Percentiles rank a stretch among this genome's conserved stretches.
Conservation (phyloP, 1,284 basidiomycete species). For the Trichosporon asahii region DNA sequence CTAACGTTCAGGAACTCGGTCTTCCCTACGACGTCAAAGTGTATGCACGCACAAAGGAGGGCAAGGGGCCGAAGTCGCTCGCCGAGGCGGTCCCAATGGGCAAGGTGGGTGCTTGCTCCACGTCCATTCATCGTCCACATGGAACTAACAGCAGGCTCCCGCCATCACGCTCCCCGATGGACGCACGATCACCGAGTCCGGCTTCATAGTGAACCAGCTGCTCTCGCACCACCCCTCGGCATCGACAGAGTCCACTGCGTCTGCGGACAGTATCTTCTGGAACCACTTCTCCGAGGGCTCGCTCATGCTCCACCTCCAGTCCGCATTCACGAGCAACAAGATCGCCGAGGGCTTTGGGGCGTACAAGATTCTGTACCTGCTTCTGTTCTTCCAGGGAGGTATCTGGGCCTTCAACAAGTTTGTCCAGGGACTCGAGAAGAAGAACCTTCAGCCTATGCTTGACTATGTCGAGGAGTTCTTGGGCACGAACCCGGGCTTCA, state of each 20-base stretch:
- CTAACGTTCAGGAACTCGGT: constrained; percentile 30
- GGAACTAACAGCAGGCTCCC: constrained; percentile 29
- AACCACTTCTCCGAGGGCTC: constrained; percentile 41
- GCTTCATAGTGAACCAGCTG: constrained; percentile 36
- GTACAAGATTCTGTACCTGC: constrained; percentile 9
- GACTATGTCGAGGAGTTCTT: constrained; percentile 36
- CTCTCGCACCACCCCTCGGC: constrained; percentile 13
- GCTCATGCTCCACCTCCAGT: constrained; percentile 39
- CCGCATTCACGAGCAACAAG: not conserved
- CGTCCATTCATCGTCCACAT: too few species aligned
- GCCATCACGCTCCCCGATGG: constrained; percentile 34
- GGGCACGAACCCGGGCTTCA: constrained; percentile 31
- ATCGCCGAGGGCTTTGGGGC: not conserved
- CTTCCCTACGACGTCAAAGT: constrained; percentile 40
- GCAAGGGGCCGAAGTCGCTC: not conserved
- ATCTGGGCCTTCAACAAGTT: not conserved
- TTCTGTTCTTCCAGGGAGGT: constrained; percentile 5
- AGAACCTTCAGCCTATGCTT: constrained; percentile 22
- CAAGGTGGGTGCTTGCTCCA: constrained; percentile 24
- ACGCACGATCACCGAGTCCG: constrained; percentile 35
- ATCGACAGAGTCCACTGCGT: constrained; percentile 25
- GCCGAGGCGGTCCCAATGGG: constrained; percentile 33
- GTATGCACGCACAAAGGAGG: constrained; percentile 31
- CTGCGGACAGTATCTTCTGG: constrained; percentile 35
- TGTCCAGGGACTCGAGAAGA: not conserved